Evolutionary conservation across 2,329 filamentous ascomycete species (phyloP), one percentile per base, ranked within the genome.

Genomic region (Xylariaceae sp.): DNA sequence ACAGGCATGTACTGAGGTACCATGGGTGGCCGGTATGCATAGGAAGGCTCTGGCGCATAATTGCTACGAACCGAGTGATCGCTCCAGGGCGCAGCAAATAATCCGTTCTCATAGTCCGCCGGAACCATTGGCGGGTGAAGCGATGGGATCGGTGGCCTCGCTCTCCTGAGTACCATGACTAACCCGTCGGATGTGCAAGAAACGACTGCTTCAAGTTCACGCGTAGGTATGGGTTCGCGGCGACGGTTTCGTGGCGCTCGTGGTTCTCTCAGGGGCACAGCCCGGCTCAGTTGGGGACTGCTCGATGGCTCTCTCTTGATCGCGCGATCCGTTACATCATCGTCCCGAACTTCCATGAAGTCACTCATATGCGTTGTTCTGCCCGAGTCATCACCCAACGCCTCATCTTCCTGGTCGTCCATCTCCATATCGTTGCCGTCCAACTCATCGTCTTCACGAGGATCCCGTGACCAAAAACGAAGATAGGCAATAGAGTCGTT

Each of bases 401-500:
- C 70, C 23, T 72, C 69, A 18, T 80, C 78, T 48, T 78, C 78
- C 44, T 74, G 78, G 6, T 75, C 76, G 37, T 76, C 75, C 78
- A 76, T 76, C 18, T 76, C 74, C 34, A 78, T 72, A 17, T 73
- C 72, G 9, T 73, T 74, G 9, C 75, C 73, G 8, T 78, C 74
- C 15, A 73, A 72, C 47, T 76, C 71, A 9, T 82, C 80, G 34
- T 79, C 80, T 58, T 81, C 77, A 35, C 87, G 80, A 15, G 90
- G 90, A 70, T 94, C 88, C 56, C 89, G 82, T 68, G 89, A 93
- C 82, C 86, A 90, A 72, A 95, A 96, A 15, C 91, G 88, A 60
- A 96, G 78, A 68, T 96, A 95, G 1, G 91, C 90, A 68, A 95
- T 94, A 1, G 91, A 95, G 71, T 96, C 90, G 67, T 96, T 95